phyloP scores from a whole-genome alignment of 2,329 filamentous ascomycete genomes.

The Exserohilum rostratum region DNA sequence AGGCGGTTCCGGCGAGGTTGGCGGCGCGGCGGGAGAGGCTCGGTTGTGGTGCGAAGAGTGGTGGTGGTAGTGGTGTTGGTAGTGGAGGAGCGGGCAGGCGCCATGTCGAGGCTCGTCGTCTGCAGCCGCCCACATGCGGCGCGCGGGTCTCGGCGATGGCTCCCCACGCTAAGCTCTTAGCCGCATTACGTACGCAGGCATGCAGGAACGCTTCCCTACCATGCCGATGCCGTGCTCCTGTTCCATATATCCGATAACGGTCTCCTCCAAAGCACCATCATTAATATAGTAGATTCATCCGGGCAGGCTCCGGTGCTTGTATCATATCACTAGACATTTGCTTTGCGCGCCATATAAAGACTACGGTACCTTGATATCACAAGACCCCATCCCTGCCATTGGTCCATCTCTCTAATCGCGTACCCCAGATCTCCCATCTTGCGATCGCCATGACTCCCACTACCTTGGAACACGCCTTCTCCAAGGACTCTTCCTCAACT shows the following conservation, averaged over 20 bases:
- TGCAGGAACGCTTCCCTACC: constrained; percentile 18
- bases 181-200: constrained; percentile 16
- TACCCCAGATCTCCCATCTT: constrained; percentile 17
- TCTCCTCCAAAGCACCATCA: constrained; percentile 5
- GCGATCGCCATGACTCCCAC: constrained; percentile 57
- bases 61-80: no score
- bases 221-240: constrained; percentile 16
- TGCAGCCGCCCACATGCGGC: background rate
- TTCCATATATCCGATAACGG: constrained; percentile 11
- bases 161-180: constrained; percentile 16
- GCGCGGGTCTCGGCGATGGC: constrained; percentile 2
- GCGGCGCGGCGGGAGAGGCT: background rate
- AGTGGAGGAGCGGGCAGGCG: constrained; percentile 6
- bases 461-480: constrained; percentile 65
- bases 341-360: constrained; percentile 14
- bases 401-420: constrained; percentile 10
- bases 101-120: background rate
- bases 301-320: constrained; percentile 27
- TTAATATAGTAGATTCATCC: constrained; percentile 9
- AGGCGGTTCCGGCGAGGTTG: background rate
- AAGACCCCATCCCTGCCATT: background rate
- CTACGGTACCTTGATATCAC: constrained; percentile 6
- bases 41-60: background rate
- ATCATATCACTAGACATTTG: constrained; percentile 12
- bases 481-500: constrained; percentile 56